These are phyloP conservation scores for Neoascochyta sp. DNA, from an alignment of 2,329 filamentous ascomycete species.

Conservation along the genomic window DNA sequence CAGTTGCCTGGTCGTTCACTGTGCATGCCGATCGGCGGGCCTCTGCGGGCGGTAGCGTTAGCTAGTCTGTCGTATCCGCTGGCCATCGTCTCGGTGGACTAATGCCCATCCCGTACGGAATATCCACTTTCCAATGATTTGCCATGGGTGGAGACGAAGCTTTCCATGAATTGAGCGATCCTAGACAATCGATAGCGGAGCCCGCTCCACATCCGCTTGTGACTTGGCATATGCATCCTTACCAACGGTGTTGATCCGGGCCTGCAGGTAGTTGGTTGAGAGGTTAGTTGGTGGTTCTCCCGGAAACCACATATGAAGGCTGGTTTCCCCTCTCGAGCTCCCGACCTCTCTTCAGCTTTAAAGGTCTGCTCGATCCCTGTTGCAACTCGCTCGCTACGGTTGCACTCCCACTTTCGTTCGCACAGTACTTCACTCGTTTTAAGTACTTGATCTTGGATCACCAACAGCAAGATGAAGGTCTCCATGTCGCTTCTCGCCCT, in stretches of 20 bases:
- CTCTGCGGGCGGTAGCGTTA: too few relatives aligned
- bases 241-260: slow-evolving; percentile 13
- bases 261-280: slow-evolving; percentile 21
- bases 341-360: slow-evolving; percentile 11
- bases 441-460: slow-evolving; percentile 9
- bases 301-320: slow-evolving; percentile 23
- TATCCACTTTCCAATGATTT: too few relatives aligned
- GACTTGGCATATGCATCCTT: slow-evolving; percentile 32
- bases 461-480: slow-evolving; percentile 28
- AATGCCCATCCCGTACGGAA: too few relatives aligned
- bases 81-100: too few relatives aligned
- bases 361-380: slow-evolving; percentile 17
- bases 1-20: too few relatives aligned
- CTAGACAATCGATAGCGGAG: slow-evolving; percentile 12
- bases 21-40: too few relatives aligned
- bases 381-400: slow-evolving; percentile 41
- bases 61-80: too few relatives aligned
- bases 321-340: slow-evolving; percentile 12
- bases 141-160: too few relatives aligned
- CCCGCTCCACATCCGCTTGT: slow-evolving; percentile 17
- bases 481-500: slow-evolving; percentile 31
- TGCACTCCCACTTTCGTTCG: slow-evolving; percentile 31
- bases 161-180: too few relatives aligned
- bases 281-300: slow-evolving; percentile 14
- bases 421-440: slow-evolving; percentile 15